A percentile compares a stretch with the other conserved stretches of the same genome.
These are phyloP conservation scores for Endocarpon pusillum DNA, from an alignment of 495 filamentous ascomycete genomes.

Conservation along the genomic window DNA sequence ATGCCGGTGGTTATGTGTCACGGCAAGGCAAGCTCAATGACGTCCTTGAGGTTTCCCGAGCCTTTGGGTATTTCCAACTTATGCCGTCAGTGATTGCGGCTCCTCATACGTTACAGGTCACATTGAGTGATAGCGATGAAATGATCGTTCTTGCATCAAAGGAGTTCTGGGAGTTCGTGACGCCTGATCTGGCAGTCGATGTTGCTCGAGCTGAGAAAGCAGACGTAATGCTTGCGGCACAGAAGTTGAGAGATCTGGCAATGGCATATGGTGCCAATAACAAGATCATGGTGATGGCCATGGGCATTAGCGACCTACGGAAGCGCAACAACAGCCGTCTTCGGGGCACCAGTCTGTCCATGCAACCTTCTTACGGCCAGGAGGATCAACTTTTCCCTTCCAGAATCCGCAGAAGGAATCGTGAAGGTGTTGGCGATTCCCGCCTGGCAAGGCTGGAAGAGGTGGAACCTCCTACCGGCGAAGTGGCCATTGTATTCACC, in stretches of 20 bases:
- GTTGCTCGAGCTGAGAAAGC: slow-evolving; percentile 64
- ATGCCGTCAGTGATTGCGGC: slow-evolving; percentile 89
- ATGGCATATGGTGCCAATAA: slow-evolving; percentile 83
- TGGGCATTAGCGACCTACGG: slow-evolving; percentile 79
- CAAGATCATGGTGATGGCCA: slow-evolving; percentile 98
- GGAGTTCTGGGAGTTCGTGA: slow-evolving; percentile 88
- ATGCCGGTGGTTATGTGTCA: slow-evolving; percentile 90
- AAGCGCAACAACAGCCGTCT: slow-evolving; percentile 56
- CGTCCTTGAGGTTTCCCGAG: slow-evolving; percentile 72
- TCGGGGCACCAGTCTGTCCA: slow-evolving; percentile 60
- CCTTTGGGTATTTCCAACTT: slow-evolving; percentile 84
- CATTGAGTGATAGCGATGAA: slow-evolving; percentile 78
- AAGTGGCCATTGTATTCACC: slow-evolving; percentile 88
- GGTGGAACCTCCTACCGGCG: slow-evolving; percentile 76
- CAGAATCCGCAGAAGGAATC: slow-evolving; percentile 43
- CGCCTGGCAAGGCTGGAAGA: slow-evolving; percentile 72
- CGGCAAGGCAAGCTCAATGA: slow-evolving; percentile 89
- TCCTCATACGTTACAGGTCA: slow-evolving; percentile 63
- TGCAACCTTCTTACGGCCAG: slow-evolving; percentile 49
- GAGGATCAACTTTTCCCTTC: slow-evolving; percentile 49
- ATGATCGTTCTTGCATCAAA: slow-evolving; percentile 80
- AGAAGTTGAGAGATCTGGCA: slow-evolving; percentile 86
- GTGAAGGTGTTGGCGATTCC: slow-evolving; percentile 61
- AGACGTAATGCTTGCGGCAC: slow-evolving; percentile 90
- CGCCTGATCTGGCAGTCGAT: slow-evolving; percentile 79